Conservation (phyloP, 2,329 filamentous ascomycete species). For the Ophiocordyceps camponoti-saundersi region DNA sequence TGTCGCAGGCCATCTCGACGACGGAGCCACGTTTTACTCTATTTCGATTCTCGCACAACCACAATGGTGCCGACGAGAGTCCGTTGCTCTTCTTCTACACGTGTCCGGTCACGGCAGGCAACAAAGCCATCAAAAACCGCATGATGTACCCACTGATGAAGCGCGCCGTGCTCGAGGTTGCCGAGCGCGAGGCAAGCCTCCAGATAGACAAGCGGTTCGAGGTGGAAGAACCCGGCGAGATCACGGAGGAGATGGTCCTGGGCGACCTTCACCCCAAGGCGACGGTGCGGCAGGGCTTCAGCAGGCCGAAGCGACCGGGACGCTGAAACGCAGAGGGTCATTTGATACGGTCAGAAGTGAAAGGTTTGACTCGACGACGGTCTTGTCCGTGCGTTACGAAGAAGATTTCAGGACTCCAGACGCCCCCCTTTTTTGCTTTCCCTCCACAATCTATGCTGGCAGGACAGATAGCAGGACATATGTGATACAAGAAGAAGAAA, state of each 20-base stretch:
- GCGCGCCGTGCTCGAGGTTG: slow-evolving; percentile 47
- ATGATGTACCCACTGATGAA: slow-evolving; percentile 72
- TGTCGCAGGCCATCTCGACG: slow-evolving; percentile 43
- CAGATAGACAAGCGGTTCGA: slow-evolving; percentile 54
- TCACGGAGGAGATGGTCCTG: slow-evolving; percentile 47
- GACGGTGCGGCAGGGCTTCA: slow-evolving; percentile 52
- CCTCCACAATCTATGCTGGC: not conserved
- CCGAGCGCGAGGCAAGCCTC: slow-evolving; percentile 47
- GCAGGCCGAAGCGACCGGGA: slow-evolving; percentile 64
- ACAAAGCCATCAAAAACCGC: slow-evolving; percentile 59
- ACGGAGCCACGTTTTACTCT: slow-evolving; percentile 64
- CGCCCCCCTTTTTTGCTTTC: not conserved
- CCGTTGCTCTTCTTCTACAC: slow-evolving; percentile 71
- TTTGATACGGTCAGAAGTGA: not conserved
- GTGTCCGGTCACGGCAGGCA: slow-evolving; percentile 47
- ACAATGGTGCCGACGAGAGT: slow-evolving; percentile 31
- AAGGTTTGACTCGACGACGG: no score
- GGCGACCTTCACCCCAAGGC: slow-evolving; percentile 52
- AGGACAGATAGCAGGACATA: not conserved
- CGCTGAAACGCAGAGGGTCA: slow-evolving; percentile 22
- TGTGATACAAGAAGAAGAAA: not conserved
- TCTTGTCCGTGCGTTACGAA: not conserved
- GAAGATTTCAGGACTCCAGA: not conserved
- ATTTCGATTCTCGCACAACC: slow-evolving; percentile 47
- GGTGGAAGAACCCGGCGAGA: slow-evolving; percentile 49